Evolutionary conservation across 2,329 filamentous ascomycete species (phyloP).

Genomic region (Graphilbum sp.): DNA sequence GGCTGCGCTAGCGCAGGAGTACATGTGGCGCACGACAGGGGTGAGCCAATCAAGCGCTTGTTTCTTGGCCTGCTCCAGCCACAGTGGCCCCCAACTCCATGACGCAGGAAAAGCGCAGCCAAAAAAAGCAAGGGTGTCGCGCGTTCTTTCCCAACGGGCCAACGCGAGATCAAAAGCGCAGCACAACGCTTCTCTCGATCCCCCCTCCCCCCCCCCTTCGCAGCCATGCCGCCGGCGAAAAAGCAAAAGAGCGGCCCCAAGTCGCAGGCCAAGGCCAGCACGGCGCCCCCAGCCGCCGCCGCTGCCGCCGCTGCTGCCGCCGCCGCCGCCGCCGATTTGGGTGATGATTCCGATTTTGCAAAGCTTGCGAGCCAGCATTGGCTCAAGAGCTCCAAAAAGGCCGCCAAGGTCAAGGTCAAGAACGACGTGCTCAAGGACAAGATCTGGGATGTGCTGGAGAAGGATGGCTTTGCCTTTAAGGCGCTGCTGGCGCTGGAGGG

Average conservation of each 20-base stretch:
- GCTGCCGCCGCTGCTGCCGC: no score
- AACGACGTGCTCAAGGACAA: slow-evolving; percentile 74
- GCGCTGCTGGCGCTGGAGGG: slow-evolving; percentile 75
- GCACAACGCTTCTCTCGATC: no score
- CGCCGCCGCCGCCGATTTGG: slow-evolving; percentile 50
- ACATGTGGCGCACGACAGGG: slow-evolving; percentile 5
- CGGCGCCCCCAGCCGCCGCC: slow-evolving; percentile 46
- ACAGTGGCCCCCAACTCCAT: not conserved
- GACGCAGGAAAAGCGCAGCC: no score
- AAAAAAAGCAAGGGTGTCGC: not conserved
- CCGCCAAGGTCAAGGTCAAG: slow-evolving; percentile 54
- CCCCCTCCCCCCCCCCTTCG: no score
- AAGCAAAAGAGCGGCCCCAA: slow-evolving; percentile 36
- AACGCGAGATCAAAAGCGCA: no score
- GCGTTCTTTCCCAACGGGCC: no score
- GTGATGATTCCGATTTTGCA: slow-evolving; percentile 56
- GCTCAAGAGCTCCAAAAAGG: slow-evolving; percentile 49
- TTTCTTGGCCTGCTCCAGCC: slow-evolving; percentile 1
- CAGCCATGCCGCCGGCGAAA: slow-evolving; percentile 41
- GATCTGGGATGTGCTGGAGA: slow-evolving; percentile 80
- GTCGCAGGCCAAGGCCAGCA: slow-evolving; percentile 15
- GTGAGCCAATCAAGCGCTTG: slow-evolving; percentile 5
- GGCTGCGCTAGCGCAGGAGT: no score
- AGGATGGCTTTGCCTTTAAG: slow-evolving; percentile 60
- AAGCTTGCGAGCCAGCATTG: slow-evolving; percentile 73